phyloP scores from a whole-genome alignment of 805 yeast species.

The Candida ulmi region DNA sequence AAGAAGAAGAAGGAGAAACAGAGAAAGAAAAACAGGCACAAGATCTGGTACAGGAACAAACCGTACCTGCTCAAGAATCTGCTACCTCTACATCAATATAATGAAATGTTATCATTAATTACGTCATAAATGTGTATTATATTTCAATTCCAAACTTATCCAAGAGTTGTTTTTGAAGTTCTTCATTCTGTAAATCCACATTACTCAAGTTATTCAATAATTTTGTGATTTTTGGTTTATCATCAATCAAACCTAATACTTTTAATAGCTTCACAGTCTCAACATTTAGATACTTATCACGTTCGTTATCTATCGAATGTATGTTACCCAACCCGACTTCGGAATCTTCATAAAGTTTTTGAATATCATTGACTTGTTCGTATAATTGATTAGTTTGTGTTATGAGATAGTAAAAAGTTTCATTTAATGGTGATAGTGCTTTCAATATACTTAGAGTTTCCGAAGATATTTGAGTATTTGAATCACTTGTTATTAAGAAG shows the following conservation, averaged over 20 bases:
- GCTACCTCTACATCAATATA: slow-evolving; percentile 2
- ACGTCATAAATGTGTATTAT: too few species aligned
- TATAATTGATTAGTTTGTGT: slow-evolving; percentile 33
- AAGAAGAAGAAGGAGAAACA: too few species aligned
- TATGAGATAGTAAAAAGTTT: slow-evolving; percentile 39
- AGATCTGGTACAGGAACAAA: not conserved
- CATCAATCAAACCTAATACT: slow-evolving; percentile 16
- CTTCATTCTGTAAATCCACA: slow-evolving; percentile 16
- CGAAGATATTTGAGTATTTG: slow-evolving; percentile 6
- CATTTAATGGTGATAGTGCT: slow-evolving; percentile 40
- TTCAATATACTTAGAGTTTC: slow-evolving; percentile 21
- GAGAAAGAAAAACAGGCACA: not conserved
- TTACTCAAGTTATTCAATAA: slow-evolving; percentile 14
- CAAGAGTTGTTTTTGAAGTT: slow-evolving; percentile 13
- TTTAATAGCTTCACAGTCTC: slow-evolving; percentile 30
- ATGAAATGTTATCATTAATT: not conserved
- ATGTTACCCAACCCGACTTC: slow-evolving; percentile 10
- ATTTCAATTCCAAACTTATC: slow-evolving; percentile 14
- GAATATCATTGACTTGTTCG: slow-evolving; percentile 9
- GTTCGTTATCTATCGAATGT: slow-evolving; percentile 23
- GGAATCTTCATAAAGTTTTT: slow-evolving; percentile 1
- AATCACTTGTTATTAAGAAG: slow-evolving; percentile 17
- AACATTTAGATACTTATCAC: slow-evolving; percentile 37
- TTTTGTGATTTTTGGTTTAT: slow-evolving; percentile 18
- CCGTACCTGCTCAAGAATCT: too few species aligned